A percentile compares a stretch with the other conserved stretches of the same genome.
These are phyloP conservation scores for Cladosporium colombiae DNA, from an alignment of 2,329 filamentous ascomycete genomes.

Conservation along the genomic window DNA sequence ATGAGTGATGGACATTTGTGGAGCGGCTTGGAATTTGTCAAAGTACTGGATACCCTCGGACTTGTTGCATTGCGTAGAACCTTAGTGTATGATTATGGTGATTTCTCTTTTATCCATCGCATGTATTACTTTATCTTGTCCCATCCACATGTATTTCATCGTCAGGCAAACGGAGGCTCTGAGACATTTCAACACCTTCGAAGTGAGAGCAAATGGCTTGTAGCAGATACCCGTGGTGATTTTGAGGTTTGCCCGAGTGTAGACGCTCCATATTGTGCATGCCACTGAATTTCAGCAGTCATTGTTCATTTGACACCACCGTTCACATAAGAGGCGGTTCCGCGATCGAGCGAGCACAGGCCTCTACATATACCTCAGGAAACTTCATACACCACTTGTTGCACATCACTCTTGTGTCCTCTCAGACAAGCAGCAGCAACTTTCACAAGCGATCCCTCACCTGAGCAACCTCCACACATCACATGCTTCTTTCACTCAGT, in stretches of 20 bases:
- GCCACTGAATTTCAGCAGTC: not conserved
- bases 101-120: not conserved
- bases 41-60: constrained; percentile 19
- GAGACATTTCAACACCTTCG: not conserved
- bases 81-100: constrained; percentile 15
- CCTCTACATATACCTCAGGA: not conserved
- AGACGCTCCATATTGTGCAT: not conserved
- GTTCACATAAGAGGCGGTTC: not conserved
- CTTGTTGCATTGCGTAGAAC: constrained; percentile 16
- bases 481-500: not conserved
- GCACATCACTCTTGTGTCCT: not conserved
- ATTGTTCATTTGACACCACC: not conserved
- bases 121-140: not conserved
- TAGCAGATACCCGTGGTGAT: not conserved
- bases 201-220: not conserved
- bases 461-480: not conserved
- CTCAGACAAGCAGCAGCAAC: not conserved
- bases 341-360: not conserved
- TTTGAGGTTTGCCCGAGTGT: not conserved
- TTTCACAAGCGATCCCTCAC: not conserved
- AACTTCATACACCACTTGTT: not conserved
- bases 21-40: not conserved
- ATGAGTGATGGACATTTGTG: not conserved
- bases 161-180: not conserved
- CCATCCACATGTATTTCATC: not conserved